A percentile compares a stretch with the other conserved stretches of the same genome.
Conservation (phyloP, 805 yeast genomes). For the Starmerella potacharoeniae region DNA sequence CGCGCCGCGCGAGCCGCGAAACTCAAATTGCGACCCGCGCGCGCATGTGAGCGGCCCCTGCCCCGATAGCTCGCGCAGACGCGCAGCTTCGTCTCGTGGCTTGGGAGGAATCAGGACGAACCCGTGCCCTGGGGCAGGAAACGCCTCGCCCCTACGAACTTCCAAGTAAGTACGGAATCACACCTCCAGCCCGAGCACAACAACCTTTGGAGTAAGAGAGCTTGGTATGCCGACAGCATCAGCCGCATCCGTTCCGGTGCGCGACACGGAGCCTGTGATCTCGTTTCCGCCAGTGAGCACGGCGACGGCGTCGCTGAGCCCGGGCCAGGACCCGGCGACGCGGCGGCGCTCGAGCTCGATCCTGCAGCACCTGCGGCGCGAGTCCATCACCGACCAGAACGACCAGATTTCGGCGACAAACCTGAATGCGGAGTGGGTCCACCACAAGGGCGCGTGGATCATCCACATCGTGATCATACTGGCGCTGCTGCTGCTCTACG, state of each 20-base stretch:
- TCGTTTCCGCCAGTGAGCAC: constrained; percentile 9
- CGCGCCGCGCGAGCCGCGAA: too few species aligned
- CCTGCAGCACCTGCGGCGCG: constrained; percentile 87
- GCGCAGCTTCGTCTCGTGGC: background rate
- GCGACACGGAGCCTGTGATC: constrained; percentile 8
- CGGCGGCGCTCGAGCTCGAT: constrained; percentile 78
- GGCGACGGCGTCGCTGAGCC: background rate
- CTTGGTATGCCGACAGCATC: background rate
- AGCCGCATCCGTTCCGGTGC: background rate
- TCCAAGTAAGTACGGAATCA: background rate
- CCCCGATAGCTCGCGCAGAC: background rate
- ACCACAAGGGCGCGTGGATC: constrained; percentile 88
- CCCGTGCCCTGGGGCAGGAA: background rate
- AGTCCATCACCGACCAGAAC: constrained; percentile 77
- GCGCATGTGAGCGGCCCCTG: background rate
- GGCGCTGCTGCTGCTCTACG: constrained; percentile 62
- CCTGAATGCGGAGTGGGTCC: constrained; percentile 92
- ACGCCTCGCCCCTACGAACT: background rate
- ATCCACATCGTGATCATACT: constrained; percentile 77
- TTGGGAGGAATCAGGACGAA: background rate
- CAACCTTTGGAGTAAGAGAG: background rate
- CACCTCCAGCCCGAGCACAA: too few species aligned
- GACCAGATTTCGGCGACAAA: constrained; percentile 86
- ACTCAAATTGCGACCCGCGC: background rate
- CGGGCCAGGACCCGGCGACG: constrained; percentile 8